Evolutionary conservation across 2,329 filamentous ascomycete genomes (phyloP).

Genomic region (Nigrospora osmanthi): DNA sequence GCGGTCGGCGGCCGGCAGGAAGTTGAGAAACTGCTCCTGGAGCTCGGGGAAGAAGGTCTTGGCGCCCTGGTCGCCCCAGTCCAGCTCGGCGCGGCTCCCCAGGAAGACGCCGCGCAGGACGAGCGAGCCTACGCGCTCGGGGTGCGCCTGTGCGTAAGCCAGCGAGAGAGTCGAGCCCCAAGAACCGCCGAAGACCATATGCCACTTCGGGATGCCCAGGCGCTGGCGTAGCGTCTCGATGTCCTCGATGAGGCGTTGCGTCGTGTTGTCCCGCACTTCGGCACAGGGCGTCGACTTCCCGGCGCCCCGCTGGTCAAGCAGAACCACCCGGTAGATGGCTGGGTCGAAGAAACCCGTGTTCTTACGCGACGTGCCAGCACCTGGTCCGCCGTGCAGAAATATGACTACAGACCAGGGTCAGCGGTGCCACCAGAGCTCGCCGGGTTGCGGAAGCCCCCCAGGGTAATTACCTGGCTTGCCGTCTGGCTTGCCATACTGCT

Average conservation of each 20-base stretch:
- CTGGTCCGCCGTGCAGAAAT: conserved; percentile 30
- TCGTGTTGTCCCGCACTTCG: conserved; percentile 32
- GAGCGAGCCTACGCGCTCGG: conserved; percentile 23
- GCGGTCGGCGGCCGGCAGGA: conserved; percentile 20
- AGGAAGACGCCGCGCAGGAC: conserved; percentile 35
- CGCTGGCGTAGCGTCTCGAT: conserved; percentile 30
- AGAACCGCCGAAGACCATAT: conserved; percentile 33
- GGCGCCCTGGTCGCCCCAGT: conserved; percentile 16
- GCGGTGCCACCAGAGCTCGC: background rate
- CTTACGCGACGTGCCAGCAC: conserved; percentile 18
- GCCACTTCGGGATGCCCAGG: conserved; percentile 30
- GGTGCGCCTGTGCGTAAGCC: conserved; percentile 30
- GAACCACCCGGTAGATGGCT: conserved; percentile 29
- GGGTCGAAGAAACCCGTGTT: conserved; percentile 32
- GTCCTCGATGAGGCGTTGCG: conserved; percentile 29
- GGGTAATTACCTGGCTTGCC: conserved; percentile 25
- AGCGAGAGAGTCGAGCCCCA: conserved; percentile 36
- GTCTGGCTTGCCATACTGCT: conserved; percentile 27
- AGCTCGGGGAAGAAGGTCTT: conserved; percentile 23
- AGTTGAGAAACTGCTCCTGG: conserved; percentile 20
- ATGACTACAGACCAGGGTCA: background rate
- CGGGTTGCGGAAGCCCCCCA: background rate
- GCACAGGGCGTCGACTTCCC: conserved; percentile 30
- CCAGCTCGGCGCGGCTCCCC: conserved; percentile 21
- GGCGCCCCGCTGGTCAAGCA: conserved; percentile 35